A percentile compares a stretch with the other conserved stretches of the same genome.
These are phyloP conservation scores for Rugonectria rugulosa DNA, from an alignment of 2,329 filamentous ascomycete genomes.

Conservation along the genomic window DNA sequence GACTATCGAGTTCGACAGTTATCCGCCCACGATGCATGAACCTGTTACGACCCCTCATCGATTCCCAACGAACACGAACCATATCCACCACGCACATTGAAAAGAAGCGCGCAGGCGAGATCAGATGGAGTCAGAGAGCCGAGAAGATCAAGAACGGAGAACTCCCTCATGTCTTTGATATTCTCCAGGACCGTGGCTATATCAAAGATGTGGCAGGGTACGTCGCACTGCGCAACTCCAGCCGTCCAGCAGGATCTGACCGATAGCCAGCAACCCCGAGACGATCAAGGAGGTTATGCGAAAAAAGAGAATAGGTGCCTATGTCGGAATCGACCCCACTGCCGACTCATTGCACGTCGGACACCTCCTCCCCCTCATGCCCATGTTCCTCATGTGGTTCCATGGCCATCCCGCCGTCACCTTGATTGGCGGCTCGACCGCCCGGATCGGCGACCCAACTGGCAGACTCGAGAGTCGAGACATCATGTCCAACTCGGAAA, in stretches of 20 bases:
- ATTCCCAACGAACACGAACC: conserved; percentile 42
- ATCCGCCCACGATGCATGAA: conserved; percentile 36
- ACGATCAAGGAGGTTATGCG: conserved; percentile 70
- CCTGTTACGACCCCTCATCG: conserved; percentile 30
- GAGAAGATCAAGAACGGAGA: conserved; percentile 58
- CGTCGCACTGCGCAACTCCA: conserved; percentile 32
- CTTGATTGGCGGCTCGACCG: conserved; percentile 77
- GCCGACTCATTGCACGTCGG: conserved; percentile 81
- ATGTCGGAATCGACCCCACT: conserved; percentile 85
- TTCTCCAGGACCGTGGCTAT: conserved; percentile 75
- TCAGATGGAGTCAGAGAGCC: conserved; percentile 58
- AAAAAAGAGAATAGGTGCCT: conserved; percentile 72
- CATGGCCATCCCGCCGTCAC: conserved; percentile 74
- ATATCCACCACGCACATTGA: conserved; percentile 52
- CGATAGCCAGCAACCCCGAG: conserved; percentile 49
- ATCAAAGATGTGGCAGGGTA: conserved; percentile 80
- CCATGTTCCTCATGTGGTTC: conserved; percentile 83
- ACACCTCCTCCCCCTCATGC: conserved; percentile 83
- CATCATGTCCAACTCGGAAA: conserved; percentile 57
- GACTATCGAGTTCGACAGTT: conserved; percentile 34
- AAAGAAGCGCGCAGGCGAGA: conserved; percentile 52
- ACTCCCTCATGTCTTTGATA: conserved; percentile 62
- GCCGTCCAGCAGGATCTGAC: conserved; percentile 5
- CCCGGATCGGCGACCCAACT: conserved; percentile 80
- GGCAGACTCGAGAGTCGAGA: conserved; percentile 70